Evolutionary conservation across 2,329 filamentous ascomycete species (phyloP).

Genomic region (Sclerotinia spermophila): DNA sequence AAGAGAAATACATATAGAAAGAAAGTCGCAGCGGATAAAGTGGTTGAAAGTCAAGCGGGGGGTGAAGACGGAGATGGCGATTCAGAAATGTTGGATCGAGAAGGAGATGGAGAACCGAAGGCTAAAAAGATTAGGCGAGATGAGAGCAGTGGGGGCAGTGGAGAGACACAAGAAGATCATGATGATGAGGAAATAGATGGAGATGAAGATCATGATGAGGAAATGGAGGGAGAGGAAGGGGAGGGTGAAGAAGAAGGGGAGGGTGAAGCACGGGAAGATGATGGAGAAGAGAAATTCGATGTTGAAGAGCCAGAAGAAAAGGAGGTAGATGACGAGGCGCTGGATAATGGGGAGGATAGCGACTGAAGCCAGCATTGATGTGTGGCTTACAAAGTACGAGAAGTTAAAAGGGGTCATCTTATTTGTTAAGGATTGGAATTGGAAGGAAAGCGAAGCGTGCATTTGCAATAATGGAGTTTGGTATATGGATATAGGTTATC

Average conservation of each 20-base stretch:
- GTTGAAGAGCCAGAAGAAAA: slow-evolving; percentile 52
- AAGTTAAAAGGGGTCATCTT: not conserved
- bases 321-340: slow-evolving; percentile 51
- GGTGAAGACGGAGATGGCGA: slow-evolving; percentile 43
- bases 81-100: slow-evolving; percentile 37
- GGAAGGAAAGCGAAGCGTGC: slow-evolving; percentile 4
- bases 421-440: not conserved
- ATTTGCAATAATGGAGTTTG: slow-evolving; percentile 13
- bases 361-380: slow-evolving; percentile 25
- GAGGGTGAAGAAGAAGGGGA: slow-evolving; percentile 46
- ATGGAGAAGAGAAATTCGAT: slow-evolving; percentile 52
- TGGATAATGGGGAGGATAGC: slow-evolving; percentile 55
- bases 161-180: slow-evolving; percentile 20
- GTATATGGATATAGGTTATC: slow-evolving; percentile 12
- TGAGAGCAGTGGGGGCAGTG: slow-evolving; percentile 42
- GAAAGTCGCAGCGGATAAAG: slow-evolving; percentile 64
- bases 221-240: slow-evolving; percentile 39
- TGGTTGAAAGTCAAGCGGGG: slow-evolving; percentile 22
- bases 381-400: not conserved
- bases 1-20: slow-evolving; percentile 72
- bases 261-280: slow-evolving; percentile 51
- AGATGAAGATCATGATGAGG: slow-evolving; percentile 43
- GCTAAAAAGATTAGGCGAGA: slow-evolving; percentile 35
- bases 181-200: slow-evolving; percentile 44
- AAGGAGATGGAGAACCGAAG: slow-evolving; percentile 21